Conservation (phyloP, 2,329 filamentous ascomycete genomes). For the Coniochaeta prunicola region DNA sequence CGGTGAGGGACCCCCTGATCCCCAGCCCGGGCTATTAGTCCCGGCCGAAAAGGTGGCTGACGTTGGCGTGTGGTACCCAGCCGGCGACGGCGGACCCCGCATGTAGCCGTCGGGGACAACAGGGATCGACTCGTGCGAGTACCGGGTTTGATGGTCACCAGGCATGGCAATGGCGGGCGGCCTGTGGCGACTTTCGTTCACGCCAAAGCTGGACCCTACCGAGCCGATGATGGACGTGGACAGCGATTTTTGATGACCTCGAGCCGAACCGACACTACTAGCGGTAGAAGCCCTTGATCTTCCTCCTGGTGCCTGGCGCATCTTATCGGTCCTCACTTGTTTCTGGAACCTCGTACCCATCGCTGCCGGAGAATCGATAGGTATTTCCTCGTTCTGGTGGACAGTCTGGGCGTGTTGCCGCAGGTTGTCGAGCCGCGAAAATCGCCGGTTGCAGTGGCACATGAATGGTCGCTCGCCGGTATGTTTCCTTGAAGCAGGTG, state of each 20-base stretch:
- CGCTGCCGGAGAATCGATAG: constrained; percentile 84
- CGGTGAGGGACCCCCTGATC: constrained; percentile 63
- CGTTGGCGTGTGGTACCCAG: constrained; percentile 74
- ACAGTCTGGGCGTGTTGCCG: constrained; percentile 97
- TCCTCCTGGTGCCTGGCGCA: constrained; percentile 59
- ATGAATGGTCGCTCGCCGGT: constrained; percentile 95
- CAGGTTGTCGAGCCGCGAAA: constrained; percentile 90
- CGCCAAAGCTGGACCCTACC: constrained; percentile 58
- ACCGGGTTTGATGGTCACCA: constrained; percentile 59
- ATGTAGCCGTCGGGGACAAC: constrained; percentile 58
- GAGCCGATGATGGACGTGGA: constrained; percentile 84
- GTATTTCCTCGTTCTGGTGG: constrained; percentile 95
- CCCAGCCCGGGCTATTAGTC: constrained; percentile 70
- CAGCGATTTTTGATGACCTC: constrained; percentile 78
- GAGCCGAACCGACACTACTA: constrained; percentile 63
- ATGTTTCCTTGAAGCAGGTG: constrained; percentile 62
- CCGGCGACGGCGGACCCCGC: constrained; percentile 61
- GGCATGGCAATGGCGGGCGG: constrained; percentile 76
- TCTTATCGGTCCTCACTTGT: constrained; percentile 81
- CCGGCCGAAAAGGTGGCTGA: constrained; percentile 75
- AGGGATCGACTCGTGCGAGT: constrained; percentile 63
- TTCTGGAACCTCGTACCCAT: constrained; percentile 88
- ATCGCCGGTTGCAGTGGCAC: constrained; percentile 88
- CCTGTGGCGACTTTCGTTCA: constrained; percentile 61
- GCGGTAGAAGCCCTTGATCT: constrained; percentile 72